Evolutionary conservation across 129 eudicot genomes (phyloP).

Genomic region (sunflower (Helianthus annuus)): DNA sequence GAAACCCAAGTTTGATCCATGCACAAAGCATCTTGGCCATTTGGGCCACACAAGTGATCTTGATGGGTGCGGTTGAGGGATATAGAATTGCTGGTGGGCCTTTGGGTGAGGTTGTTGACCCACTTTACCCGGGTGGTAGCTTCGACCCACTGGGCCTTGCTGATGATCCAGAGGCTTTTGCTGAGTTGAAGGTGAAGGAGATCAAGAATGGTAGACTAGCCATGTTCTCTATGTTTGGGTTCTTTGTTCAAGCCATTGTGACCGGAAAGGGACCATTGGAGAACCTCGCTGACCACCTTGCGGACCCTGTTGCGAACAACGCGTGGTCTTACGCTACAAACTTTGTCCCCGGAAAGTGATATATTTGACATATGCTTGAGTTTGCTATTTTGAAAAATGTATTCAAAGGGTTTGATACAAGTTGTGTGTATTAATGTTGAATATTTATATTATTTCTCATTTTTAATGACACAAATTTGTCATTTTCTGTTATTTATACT

Average conservation of each 20-base stretch:
- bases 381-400: too few species aligned
- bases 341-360: constrained; percentile 10
- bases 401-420: too few species aligned
- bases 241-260: constrained; percentile 35
- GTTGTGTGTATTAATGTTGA: too few species aligned
- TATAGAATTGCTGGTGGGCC: constrained; percentile 79
- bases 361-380: too few species aligned
- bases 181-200: constrained; percentile 71
- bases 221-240: constrained; percentile 54
- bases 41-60: constrained; percentile 64
- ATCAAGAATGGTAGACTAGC: constrained; percentile 60
- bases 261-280: constrained; percentile 37
- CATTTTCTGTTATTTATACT: too few species aligned
- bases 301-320: constrained; percentile 10
- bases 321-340: not conserved
- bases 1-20: constrained; percentile 66
- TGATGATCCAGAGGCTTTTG: constrained; percentile 73
- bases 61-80: constrained; percentile 82
- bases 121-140: constrained; percentile 70
- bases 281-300: constrained; percentile 31
- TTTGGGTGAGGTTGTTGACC: constrained; percentile 69
- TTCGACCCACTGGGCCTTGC: constrained; percentile 74
- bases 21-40: constrained; percentile 81
- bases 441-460: too few species aligned
- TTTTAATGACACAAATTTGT: too few species aligned